These are phyloP conservation scores for Colletotrichum plurivorum DNA, from an alignment of 2,329 filamentous ascomycete genomes.

Conservation along the genomic window DNA sequence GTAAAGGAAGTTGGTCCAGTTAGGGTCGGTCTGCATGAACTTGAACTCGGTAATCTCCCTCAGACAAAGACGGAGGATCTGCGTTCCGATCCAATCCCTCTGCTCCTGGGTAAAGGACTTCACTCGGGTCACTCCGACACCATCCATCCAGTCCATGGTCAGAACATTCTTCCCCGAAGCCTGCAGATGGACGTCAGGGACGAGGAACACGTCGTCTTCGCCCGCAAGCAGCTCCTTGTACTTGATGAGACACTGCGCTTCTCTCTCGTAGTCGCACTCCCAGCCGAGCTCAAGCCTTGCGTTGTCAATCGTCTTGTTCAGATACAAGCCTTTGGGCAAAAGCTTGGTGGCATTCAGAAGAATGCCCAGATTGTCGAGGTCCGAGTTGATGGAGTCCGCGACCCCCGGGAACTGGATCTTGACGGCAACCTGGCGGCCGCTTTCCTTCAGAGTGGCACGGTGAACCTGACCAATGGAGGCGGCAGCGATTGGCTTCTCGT, in stretches of 20 bases:
- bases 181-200: slow-evolving; percentile 83
- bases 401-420: slow-evolving; percentile 99
- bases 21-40: slow-evolving; percentile 99
- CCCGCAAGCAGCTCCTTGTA: slow-evolving; percentile 85
- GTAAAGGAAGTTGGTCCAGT: slow-evolving; percentile 99
- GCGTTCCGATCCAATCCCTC: slow-evolving; percentile 95
- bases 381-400: slow-evolving; percentile 94
- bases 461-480: slow-evolving; percentile 98
- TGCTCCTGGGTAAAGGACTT: slow-evolving; percentile 83
- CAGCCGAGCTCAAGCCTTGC: slow-evolving; percentile 91
- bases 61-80: slow-evolving; percentile 91
- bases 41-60: slow-evolving; percentile 94
- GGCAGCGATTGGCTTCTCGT: slow-evolving; percentile 92
- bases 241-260: slow-evolving; percentile 83
- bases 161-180: slow-evolving; percentile 89
- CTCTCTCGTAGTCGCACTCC: slow-evolving; percentile 96
- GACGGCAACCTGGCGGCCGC: slow-evolving; percentile 84
- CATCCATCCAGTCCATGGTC: slow-evolving; percentile 93
- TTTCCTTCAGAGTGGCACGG: slow-evolving; percentile 83
- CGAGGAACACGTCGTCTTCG: slow-evolving; percentile 80
- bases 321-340: slow-evolving; percentile 90
- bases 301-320: slow-evolving; percentile 98
- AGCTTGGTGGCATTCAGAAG: slow-evolving; percentile 92
- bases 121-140: slow-evolving; percentile 87
- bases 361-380: slow-evolving; percentile 92